phyloP scores from a whole-genome alignment of 2,329 filamentous ascomycete species.

The Colletotrichum phormii region DNA sequence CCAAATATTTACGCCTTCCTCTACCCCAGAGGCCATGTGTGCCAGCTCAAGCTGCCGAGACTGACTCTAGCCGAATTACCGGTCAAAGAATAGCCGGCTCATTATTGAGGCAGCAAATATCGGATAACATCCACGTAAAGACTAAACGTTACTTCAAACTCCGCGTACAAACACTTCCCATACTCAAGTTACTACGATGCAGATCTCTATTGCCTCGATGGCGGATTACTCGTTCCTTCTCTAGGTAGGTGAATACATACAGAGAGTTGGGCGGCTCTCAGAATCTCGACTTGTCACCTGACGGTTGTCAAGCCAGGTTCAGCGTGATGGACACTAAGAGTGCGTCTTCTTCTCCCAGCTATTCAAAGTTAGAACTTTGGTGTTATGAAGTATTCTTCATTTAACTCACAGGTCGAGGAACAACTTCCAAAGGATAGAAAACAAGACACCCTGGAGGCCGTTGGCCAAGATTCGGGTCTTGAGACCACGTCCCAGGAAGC shows the following conservation, averaged over 20 bases:
- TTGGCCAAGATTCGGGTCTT: slow-evolving; percentile 61
- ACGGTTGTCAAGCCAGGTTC: neutral
- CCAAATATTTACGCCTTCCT: no score
- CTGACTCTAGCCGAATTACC: no score
- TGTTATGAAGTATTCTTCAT: neutral
- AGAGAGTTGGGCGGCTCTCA: neutral
- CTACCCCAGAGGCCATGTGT: no score
- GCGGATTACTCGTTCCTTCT: neutral
- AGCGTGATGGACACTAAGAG: neutral
- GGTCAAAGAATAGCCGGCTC: no score
- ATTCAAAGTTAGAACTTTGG: neutral
- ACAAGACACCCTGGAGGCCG: slow-evolving; percentile 58
- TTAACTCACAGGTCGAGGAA: slow-evolving; percentile 59
- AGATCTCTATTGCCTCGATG: neutral
- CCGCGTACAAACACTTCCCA: neutral
- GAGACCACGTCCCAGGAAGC: slow-evolving; percentile 58
- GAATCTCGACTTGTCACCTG: no score
- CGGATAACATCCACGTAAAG: neutral
- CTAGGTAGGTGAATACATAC: neutral
- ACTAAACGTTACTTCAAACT: neutral
- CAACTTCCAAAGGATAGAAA: slow-evolving; percentile 61
- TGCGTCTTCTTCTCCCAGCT: slow-evolving; percentile 34
- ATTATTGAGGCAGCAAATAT: no score
- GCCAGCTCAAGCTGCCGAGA: no score
- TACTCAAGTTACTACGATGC: neutral